Percentiles rank a stretch among this genome's conserved stretches.
Conservation (phyloP, 1,139 yeast genomes). For the Blastobotrys arbuscula region DNA sequence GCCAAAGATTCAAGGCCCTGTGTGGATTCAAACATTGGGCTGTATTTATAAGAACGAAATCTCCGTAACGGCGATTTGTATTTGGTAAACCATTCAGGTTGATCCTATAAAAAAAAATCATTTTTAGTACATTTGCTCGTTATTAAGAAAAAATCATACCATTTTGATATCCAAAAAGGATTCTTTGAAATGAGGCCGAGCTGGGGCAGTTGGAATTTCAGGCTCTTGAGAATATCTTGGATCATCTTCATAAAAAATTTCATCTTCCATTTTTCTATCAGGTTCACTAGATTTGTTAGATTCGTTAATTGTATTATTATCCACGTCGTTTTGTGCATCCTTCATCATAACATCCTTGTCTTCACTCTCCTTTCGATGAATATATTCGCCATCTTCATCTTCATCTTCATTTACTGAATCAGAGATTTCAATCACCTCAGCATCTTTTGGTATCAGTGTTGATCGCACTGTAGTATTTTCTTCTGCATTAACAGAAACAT, state of each 20-base stretch:
- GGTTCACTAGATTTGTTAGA: not conserved
- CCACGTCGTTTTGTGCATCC: not conserved
- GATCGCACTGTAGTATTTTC: too few species aligned
- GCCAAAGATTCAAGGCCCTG: not conserved
- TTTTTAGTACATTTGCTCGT: not conserved
- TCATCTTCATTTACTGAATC: slow-evolving; percentile 15
- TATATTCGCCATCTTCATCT: not conserved
- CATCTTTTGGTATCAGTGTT: not conserved
- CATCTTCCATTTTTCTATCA: not conserved
- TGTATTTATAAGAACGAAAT: slow-evolving; percentile 29
- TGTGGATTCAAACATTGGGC: slow-evolving; percentile 23
- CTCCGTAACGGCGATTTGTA: slow-evolving; percentile 29
- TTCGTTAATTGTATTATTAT: too few species aligned
- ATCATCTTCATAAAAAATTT: not conserved
- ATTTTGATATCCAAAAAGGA: slow-evolving; percentile 14
- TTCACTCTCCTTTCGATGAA: too few species aligned
- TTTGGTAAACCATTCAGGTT: slow-evolving; percentile 18
- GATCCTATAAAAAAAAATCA: slow-evolving; percentile 14
- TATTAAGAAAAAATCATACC: slow-evolving; percentile 14
- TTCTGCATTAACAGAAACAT: too few species aligned
- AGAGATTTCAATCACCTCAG: slow-evolving; percentile 30
- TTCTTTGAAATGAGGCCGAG: slow-evolving; percentile 8
- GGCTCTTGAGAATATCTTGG: slow-evolving; percentile 1
- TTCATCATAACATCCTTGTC: not conserved
- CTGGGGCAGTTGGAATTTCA: not conserved